These are phyloP conservation scores for Candida khao-thaluensis DNA, from an alignment of 805 yeast species.

Conservation along the genomic window DNA sequence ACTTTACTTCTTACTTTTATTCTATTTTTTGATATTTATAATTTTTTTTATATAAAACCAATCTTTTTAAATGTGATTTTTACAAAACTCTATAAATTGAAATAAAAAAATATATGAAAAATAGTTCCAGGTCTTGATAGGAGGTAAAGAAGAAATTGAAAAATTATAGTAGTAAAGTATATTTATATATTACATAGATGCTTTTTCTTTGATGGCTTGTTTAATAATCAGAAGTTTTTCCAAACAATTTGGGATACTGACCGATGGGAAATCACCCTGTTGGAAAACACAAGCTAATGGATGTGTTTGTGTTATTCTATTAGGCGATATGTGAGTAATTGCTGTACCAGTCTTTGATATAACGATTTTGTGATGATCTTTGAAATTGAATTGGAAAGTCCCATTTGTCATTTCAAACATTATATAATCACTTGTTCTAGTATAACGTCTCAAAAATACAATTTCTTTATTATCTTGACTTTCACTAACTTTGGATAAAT, in stretches of 20 bases:
- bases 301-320: constrained; percentile 66
- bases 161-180: no score
- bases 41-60: no score
- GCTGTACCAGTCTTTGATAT: constrained; percentile 72
- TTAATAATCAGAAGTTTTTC: constrained; percentile 50
- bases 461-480: constrained; percentile 61
- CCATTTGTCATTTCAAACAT: constrained; percentile 95
- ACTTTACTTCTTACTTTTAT: no score
- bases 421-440: constrained; percentile 74
- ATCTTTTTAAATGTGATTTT: no score
- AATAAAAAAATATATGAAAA: not conserved
- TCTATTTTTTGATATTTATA: no score
- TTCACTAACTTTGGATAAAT: constrained; percentile 76
- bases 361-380: constrained; percentile 89
- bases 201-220: constrained; percentile 55
- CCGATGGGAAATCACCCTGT: constrained; percentile 42
- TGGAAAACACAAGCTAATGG: constrained; percentile 47
- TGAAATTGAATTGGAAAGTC: constrained; percentile 89
- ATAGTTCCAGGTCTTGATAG: not conserved
- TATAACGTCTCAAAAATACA: constrained; percentile 77
- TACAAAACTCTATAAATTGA: not conserved
- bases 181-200: constrained; percentile 13
- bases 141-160: not conserved
- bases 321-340: constrained; percentile 79
- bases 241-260: constrained; percentile 42